A percentile compares a stretch with the other conserved stretches of the same genome.
These are phyloP conservation scores for Glycyrrhiza uralensis DNA, from an alignment of 306 rosid genomes.

Conservation along the genomic window DNA sequence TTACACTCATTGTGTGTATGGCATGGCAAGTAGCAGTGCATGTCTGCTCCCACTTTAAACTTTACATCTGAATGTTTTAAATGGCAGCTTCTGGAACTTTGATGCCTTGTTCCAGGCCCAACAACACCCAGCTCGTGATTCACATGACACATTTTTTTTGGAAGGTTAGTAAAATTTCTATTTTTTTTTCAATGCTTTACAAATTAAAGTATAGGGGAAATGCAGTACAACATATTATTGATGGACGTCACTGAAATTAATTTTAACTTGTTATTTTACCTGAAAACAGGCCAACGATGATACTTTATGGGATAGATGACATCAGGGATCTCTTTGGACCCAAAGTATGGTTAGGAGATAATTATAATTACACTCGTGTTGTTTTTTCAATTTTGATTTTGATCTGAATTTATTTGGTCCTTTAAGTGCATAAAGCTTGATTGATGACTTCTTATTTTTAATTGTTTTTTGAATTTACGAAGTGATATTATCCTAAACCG, in stretches of 20 bases:
- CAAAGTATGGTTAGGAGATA: too few species aligned
- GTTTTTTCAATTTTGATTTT: too few species aligned
- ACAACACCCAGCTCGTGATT: constrained; percentile 98
- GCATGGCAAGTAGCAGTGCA: neutral
- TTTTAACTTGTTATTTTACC: constrained; percentile 10
- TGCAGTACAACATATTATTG: neutral
- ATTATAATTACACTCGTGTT: too few species aligned
- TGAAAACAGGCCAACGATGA: constrained; percentile 88
- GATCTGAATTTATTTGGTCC: too few species aligned
- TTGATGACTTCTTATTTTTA: neutral
- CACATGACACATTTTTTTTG: constrained; percentile 91
- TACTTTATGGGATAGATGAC: constrained; percentile 77
- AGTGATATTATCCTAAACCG: neutral
- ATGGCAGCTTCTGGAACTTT: constrained; percentile 90
- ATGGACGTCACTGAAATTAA: neutral
- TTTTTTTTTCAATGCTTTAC: neutral
- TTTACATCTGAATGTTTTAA: constrained; percentile 22
- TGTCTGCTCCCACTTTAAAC: neutral
- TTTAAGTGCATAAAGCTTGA: too few species aligned
- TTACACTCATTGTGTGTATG: too few species aligned
- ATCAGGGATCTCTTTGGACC: constrained; percentile 92
- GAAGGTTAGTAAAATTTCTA: constrained; percentile 37
- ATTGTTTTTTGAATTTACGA: neutral
- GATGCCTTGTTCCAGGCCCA: constrained; percentile 97
- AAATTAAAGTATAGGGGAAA: neutral